Evolutionary conservation across 106 monocot species (phyloP).

Genomic region (Acorus calamus): DNA sequence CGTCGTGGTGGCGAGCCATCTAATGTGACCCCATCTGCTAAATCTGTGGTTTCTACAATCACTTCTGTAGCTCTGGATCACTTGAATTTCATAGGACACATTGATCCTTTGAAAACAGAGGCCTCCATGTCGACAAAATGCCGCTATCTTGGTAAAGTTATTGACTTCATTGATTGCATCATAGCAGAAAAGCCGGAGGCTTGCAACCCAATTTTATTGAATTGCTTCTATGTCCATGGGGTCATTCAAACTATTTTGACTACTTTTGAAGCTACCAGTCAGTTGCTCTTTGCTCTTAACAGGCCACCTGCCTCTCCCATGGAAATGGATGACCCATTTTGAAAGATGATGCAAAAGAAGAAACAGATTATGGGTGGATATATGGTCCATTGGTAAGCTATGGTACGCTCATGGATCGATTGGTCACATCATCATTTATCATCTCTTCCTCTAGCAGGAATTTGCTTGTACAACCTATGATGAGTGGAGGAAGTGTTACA

Average conservation of each 20-base stretch:
- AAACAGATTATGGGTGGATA: slow-evolving; percentile 67
- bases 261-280: slow-evolving; percentile 96
- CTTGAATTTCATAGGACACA: slow-evolving; percentile 72
- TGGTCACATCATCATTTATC: slow-evolving; percentile 81
- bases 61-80: slow-evolving; percentile 67
- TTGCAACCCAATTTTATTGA: slow-evolving; percentile 79
- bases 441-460: slow-evolving; percentile 67
- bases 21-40: slow-evolving; percentile 47
- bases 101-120: slow-evolving; percentile 32
- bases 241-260: slow-evolving; percentile 71
- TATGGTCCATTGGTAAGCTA: slow-evolving; percentile 85
- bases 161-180: slow-evolving; percentile 81
- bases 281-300: slow-evolving; percentile 81
- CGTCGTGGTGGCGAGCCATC: slow-evolving; percentile 68
- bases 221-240: slow-evolving; percentile 67
- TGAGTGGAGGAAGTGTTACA: slow-evolving; percentile 28
- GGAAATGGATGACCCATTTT: slow-evolving; percentile 63
- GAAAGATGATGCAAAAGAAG: slow-evolving; percentile 45
- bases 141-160: slow-evolving; percentile 86
- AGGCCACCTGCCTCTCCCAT: slow-evolving; percentile 80
- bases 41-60: slow-evolving; percentile 60
- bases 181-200: slow-evolving; percentile 83
- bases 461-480: slow-evolving; percentile 83
- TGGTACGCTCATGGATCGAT: slow-evolving; percentile 75
- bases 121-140: slow-evolving; percentile 64